These are phyloP conservation scores for Acrocalymma vagum DNA, from an alignment of 2,329 filamentous ascomycete genomes.

Conservation along the genomic window DNA sequence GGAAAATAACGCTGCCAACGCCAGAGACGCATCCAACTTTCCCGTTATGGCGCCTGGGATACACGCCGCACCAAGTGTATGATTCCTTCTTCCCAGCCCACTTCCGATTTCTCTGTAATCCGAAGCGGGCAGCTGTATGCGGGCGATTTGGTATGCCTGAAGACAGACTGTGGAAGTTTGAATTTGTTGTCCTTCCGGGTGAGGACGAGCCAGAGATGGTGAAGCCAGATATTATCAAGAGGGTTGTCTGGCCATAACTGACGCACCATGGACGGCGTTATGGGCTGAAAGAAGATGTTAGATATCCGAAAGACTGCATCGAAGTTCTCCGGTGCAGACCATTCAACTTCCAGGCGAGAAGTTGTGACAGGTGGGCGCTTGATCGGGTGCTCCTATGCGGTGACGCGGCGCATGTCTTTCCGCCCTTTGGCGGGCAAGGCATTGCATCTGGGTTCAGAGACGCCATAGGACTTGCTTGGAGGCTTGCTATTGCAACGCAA, in stretches of 20 bases:
- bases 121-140: conserved; percentile 1
- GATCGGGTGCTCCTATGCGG: conserved; percentile 4
- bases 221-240: too few relatives aligned
- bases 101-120: conserved; percentile 4
- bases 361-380: conserved; percentile 4
- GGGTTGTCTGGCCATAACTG: too few relatives aligned
- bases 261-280: too few relatives aligned
- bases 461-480: conserved; percentile 6
- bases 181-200: too few relatives aligned
- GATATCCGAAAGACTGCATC: conserved; percentile 5
- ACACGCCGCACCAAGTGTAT: too few relatives aligned
- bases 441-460: conserved; percentile 16
- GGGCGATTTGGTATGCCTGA: background rate
- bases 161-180: conserved; percentile 1
- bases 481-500: background rate
- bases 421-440: conserved; percentile 17
- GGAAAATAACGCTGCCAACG: too few relatives aligned
- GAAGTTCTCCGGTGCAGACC: conserved; percentile 4
- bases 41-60: too few relatives aligned
- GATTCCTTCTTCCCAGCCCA: background rate
- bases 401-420: conserved; percentile 20
- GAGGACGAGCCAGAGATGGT: too few relatives aligned
- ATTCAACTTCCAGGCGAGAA: conserved; percentile 2
- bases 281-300: background rate
- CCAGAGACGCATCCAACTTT: too few relatives aligned